These are phyloP conservation scores for Vachellia collinsii DNA, from an alignment of 306 rosid species.

Conservation along the genomic window DNA sequence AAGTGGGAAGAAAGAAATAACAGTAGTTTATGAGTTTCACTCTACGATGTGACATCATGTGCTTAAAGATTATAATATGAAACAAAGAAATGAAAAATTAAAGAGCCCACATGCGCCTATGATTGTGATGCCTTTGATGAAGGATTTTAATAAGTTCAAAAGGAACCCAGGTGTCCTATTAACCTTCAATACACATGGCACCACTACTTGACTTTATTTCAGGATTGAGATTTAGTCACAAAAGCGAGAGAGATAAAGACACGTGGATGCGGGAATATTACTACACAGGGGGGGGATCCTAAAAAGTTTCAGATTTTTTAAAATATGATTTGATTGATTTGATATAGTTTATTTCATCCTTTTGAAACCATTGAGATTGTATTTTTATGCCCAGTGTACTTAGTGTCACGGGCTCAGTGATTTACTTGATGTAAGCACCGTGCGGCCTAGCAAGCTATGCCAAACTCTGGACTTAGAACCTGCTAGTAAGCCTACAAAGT, in stretches of 20 bases:
- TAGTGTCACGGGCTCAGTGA: too few relatives aligned
- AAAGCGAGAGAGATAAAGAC: neutral
- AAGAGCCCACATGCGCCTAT: neutral
- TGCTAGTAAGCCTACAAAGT: too few relatives aligned
- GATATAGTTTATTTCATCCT: neutral
- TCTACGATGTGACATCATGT: neutral
- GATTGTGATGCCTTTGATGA: slow-evolving; percentile 17
- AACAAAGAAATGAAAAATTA: slow-evolving; percentile 1
- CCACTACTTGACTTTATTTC: neutral
- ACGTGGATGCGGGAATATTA: neutral
- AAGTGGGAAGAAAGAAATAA: slow-evolving; percentile 21
- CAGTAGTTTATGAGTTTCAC: slow-evolving; percentile 29
- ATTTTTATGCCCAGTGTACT: neutral
- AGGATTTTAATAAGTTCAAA: slow-evolving; percentile 4
- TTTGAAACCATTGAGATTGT: neutral
- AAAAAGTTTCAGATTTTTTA: neutral
- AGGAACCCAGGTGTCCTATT: slow-evolving; percentile 31
- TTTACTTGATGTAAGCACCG: too few relatives aligned
- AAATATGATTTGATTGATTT: neutral
- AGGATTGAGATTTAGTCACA: neutral
- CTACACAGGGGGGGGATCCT: neutral
- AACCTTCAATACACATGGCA: slow-evolving; percentile 5
- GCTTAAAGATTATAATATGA: slow-evolving; percentile 1
- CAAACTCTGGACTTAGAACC: too few relatives aligned
- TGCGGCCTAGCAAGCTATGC: too few relatives aligned